phyloP scores from a whole-genome alignment of 345 rosid species.

The Heritiera littoralis region DNA sequence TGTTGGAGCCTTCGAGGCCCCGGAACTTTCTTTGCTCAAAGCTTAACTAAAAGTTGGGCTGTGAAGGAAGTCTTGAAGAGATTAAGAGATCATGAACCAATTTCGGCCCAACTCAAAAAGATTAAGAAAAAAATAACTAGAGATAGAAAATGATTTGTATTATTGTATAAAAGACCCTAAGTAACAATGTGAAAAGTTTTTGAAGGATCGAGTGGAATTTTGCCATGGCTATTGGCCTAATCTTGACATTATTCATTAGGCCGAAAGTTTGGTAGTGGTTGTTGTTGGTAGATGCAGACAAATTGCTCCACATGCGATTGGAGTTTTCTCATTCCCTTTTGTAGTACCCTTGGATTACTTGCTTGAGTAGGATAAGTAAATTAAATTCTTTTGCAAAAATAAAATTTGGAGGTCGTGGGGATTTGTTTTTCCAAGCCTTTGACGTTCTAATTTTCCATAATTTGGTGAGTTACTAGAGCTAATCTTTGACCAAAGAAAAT shows the following conservation, averaged over 20 bases:
- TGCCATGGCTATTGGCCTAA: neutral
- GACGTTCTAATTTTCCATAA: neutral
- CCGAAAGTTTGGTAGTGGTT: neutral
- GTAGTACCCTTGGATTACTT: neutral
- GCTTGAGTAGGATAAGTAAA: neutral
- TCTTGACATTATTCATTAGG: neutral
- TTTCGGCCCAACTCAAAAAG: too few relatives aligned
- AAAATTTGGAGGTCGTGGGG: neutral
- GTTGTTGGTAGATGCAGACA: neutral
- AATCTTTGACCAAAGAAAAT: neutral
- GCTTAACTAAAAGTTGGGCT: too few relatives aligned
- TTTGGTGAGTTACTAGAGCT: slow-evolving; percentile 2
- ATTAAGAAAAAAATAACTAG: too few relatives aligned
- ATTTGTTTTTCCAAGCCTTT: neutral
- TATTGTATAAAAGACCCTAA: neutral
- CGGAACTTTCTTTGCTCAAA: too few relatives aligned
- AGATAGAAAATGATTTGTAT: too few relatives aligned
- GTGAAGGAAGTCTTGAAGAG: too few relatives aligned
- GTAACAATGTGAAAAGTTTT: neutral
- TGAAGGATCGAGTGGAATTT: neutral
- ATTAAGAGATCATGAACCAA: neutral
- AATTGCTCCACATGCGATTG: slow-evolving; percentile 4
- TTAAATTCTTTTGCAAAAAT: neutral
- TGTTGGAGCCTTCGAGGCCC: too few relatives aligned
- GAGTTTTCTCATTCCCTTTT: neutral